Conservation (phyloP, 2,329 filamentous ascomycete genomes). For the Botrytis elliptica region DNA sequence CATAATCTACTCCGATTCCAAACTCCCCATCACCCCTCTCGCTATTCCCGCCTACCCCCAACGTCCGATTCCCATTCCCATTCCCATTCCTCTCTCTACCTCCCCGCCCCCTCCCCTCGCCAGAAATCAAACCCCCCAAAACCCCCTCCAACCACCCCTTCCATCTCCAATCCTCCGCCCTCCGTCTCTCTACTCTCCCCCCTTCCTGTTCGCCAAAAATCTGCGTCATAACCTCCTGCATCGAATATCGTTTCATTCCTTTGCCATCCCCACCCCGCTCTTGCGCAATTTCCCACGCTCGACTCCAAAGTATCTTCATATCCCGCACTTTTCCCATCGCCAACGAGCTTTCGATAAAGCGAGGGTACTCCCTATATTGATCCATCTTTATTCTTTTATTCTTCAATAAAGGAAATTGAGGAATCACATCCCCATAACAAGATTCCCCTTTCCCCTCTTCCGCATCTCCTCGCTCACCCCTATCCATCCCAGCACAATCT, state of each 20-base stretch:
- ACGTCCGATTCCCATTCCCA: background rate
- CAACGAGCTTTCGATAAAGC: constrained; percentile 49
- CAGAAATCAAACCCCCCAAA: background rate
- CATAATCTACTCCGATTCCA: constrained; percentile 14
- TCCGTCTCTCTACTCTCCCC: constrained; percentile 38
- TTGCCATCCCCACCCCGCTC: background rate
- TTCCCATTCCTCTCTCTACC: background rate
- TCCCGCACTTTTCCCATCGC: constrained; percentile 52
- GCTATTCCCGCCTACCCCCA: background rate
- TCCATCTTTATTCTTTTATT: constrained; percentile 49
- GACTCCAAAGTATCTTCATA: constrained; percentile 47
- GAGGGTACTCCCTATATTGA: constrained; percentile 42
- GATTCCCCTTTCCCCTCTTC: constrained; percentile 47
- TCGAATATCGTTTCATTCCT: background rate
- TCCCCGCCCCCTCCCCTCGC: background rate
- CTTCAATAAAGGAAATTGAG: constrained; percentile 49
- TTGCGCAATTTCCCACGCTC: constrained; percentile 27
- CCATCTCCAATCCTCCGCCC: background rate
- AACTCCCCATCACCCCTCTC: background rate
- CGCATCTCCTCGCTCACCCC: constrained; percentile 18
- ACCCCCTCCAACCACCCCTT: background rate
- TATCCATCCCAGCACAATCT: constrained; percentile 45
- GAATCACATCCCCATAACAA: constrained; percentile 49
- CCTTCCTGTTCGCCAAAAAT: constrained; percentile 55
- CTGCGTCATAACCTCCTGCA: constrained; percentile 43